Percentiles rank a stretch among this genome's conserved stretches.
These are phyloP conservation scores for Berberis thunbergii DNA, from an alignment of 164 flowering plant genomes.

Conservation along the genomic window DNA sequence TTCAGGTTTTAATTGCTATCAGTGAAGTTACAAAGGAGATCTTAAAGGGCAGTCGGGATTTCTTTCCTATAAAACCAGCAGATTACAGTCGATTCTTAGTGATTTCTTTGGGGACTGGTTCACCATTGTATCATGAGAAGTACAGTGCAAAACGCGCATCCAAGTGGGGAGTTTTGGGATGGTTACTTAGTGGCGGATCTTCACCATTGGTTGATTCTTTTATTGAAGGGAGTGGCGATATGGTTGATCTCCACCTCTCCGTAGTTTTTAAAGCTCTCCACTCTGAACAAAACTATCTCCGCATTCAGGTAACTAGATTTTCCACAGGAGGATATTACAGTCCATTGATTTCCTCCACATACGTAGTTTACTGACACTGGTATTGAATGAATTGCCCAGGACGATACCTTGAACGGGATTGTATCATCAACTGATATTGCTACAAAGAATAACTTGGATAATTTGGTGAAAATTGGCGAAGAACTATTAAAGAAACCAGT, in stretches of 20 bases:
- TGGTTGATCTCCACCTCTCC: slow-evolving; percentile 24
- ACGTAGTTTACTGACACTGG: neutral
- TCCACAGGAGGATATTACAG: too few relatives aligned
- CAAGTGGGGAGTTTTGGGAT: slow-evolving; percentile 33
- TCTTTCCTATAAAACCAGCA: slow-evolving; percentile 14
- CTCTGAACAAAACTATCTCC: slow-evolving; percentile 21
- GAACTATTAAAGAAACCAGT: slow-evolving; percentile 28
- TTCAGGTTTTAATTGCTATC: slow-evolving; percentile 22
- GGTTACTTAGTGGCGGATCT: slow-evolving; percentile 16
- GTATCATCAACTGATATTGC: slow-evolving; percentile 20
- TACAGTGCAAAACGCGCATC: slow-evolving; percentile 18
- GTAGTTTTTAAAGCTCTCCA: slow-evolving; percentile 21
- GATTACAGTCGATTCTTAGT: slow-evolving; percentile 21
- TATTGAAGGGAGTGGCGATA: slow-evolving; percentile 25
- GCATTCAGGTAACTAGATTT: slow-evolving; percentile 21
- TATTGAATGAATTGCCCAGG: slow-evolving; percentile 7
- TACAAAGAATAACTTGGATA: slow-evolving; percentile 26
- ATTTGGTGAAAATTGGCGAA: slow-evolving; percentile 27
- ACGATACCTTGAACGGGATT: slow-evolving; percentile 17
- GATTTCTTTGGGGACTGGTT: slow-evolving; percentile 32
- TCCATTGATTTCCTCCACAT: neutral
- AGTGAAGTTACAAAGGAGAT: slow-evolving; percentile 21
- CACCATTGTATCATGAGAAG: slow-evolving; percentile 11
- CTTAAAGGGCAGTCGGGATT: slow-evolving; percentile 15
- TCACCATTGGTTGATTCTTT: slow-evolving; percentile 24